Conservation (phyloP, 2,329 filamentous ascomycete genomes). For the Drechslera avenae region DNA sequence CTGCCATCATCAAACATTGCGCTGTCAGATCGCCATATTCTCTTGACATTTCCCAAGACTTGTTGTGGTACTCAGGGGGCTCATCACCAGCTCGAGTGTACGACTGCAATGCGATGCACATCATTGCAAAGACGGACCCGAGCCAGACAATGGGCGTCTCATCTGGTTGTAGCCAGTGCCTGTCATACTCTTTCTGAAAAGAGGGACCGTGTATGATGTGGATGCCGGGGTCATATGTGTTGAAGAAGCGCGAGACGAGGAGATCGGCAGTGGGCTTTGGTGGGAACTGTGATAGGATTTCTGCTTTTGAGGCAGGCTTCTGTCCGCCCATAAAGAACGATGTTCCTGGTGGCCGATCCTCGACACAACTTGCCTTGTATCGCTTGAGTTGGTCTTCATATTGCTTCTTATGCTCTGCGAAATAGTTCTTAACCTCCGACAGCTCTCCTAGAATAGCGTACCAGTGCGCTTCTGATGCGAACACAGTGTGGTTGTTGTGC, state of each 20-base stretch:
- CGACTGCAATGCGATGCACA: conserved; percentile 77
- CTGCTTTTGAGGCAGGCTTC: conserved; percentile 71
- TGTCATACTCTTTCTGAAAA: conserved; percentile 71
- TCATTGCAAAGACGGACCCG: conserved; percentile 74
- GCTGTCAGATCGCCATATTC: conserved; percentile 73
- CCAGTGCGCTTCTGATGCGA: conserved; percentile 59
- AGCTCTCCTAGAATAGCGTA: conserved; percentile 66
- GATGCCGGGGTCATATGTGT: conserved; percentile 71
- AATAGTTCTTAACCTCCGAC: conserved; percentile 92
- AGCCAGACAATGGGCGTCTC: conserved; percentile 79
- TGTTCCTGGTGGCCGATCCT: conserved; percentile 65
- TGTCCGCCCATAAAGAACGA: conserved; percentile 78
- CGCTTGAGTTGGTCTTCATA: conserved; percentile 80
- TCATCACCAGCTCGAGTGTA: conserved; percentile 81
- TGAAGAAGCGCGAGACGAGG: conserved; percentile 88
- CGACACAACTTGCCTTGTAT: conserved; percentile 69
- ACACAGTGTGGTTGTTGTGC: conserved; percentile 55
- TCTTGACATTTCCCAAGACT: conserved; percentile 56
- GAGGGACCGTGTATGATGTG: conserved; percentile 70
- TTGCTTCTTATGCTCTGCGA: conserved; percentile 83
- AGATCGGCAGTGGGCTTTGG: conserved; percentile 82
- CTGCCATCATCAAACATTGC: conserved; percentile 75
- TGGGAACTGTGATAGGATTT: conserved; percentile 80
- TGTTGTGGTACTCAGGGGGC: conserved; percentile 76
- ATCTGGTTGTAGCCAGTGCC: conserved; percentile 72